Base-by-base conservation (phyloP, 2,329 filamentous ascomycete genomes). In the Alternaria arborescens region DNA sequence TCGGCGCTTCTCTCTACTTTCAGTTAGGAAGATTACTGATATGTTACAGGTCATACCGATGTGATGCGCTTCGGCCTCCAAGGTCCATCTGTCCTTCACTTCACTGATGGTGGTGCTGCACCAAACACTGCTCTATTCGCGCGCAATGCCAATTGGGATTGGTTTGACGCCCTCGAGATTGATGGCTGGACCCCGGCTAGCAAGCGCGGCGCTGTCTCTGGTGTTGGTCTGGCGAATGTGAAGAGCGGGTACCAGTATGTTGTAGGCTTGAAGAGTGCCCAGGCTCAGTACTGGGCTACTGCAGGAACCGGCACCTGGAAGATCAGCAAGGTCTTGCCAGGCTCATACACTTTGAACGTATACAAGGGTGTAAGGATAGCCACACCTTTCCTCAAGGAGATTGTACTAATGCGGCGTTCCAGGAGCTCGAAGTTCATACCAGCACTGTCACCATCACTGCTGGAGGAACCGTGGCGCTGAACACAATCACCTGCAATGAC, bases 281-380 rank as follows among this genome's bases (percentile, higher is more conserved):
- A 64, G 10, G 77, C 74, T 2, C 79, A 80, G 62, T 80, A 81
- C 64, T 81, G 79, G 79, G 77, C 66, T 2, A 58, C 20, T n/a
- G 44, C 51, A 72, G 58, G 72, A 16, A 58, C 75, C 66, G 47
- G 70, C 11, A 78, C 79, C 6, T 90, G 87, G 77, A 87, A 81
- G 11, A 88, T 87, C 0, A 86, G 86, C 1, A 80, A 83, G 58
- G 89, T 89, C 84, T 87, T 87, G 60, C 85, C 87, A 0, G 87
- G 88, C 16, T 87, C 85, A 0, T 89, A 89, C 75, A 88, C 85
- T 24, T 86, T 88, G 83, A 83, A 86, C 8, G 82, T 89, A 47
- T 88, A 88, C 74, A 85, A 86, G 68, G 82, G 79, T 24, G 63
- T 65, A 61, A 53, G 63, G 55, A 12, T 1, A 18, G 12, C 5